Evolutionary conservation across 1,139 yeast genomes (phyloP), one percentile per base, ranked within the genome.

Genomic region (Zygosaccharomyces sapae): DNA sequence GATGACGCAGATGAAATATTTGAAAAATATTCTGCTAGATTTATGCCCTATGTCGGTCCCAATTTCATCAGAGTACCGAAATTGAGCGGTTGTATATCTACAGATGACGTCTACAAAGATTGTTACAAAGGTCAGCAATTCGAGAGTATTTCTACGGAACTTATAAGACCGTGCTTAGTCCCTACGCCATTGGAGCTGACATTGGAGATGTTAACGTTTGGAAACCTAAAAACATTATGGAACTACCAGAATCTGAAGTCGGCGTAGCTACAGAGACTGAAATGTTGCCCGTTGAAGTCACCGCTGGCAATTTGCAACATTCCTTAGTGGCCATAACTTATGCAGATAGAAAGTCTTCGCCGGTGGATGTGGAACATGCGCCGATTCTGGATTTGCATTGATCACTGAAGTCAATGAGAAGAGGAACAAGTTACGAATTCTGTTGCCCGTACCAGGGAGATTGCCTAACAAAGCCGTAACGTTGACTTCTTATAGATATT

Each of bases 71-170:
- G 56, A 34, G 25, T 63, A n/a, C 66, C 68, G 1, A 47, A 45
- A 3, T 44, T 64, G 29, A 53, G 57, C 44, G 67, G 66, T n/a
- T 56, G 77, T 44, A 86, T 86, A 5, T 89, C 86, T 41, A 73
- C 80, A 25, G 94, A 86, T 53, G 94, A 84, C 43, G 70, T 79
- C 13, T 87, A 72, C 61, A 72, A 76, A 75, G 97, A 59, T 79
- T 83, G 41, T 52, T 76, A 24, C 97, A 92, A 64, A 86, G 89
- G 58, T 77, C 79, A 44, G 73, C 84, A 4, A 87, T 92, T 46
- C 81, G 81, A 61, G 95, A 89, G 60, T 94, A 92, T 65, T 94
- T 94, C 60, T 88, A 94, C 61, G 98, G 98, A 1, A 78, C 79
- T 12, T 40, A 50, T 5, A 75, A 75, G 45, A 78, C 80, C 6